Base-by-base conservation (phyloP, 1,284 basidiomycete genomes). In the Cryptococcus floricola region DNA sequence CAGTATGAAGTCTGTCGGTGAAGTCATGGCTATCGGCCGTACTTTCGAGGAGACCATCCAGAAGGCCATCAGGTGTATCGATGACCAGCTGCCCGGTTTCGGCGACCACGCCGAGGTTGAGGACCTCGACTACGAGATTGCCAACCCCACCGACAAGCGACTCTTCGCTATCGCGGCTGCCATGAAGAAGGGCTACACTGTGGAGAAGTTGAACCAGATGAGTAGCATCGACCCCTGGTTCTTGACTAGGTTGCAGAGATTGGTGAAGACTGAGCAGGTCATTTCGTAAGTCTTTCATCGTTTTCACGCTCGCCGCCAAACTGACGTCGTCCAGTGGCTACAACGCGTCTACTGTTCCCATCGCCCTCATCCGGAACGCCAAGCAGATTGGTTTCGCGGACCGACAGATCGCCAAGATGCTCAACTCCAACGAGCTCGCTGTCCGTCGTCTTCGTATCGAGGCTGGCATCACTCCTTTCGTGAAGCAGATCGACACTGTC, bases 161-260 rank as follows among this genome's bases (percentile, higher is more conserved):
- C 79, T 99, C 52, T 98, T 99, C 71, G 96, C 92, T 34, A 91
- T 98, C 68, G 96, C 94, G 16, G 91, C 98, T 73, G 94, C 95
- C 28, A 75, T 75, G 73, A 91, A 93, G 78, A 89, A 90, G 79
- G 83, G 84, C 75, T 98, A 97, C 78, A 83, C 86, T 8, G 90
- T 98, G 49, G 92, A 98, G 71, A 82, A 84, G 66, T 78, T 98
- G 48, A 91, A 98, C 74, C 87, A 93, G 50, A 78, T 98, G 65
- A 98, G 95, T 66, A 97, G 97, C 82, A 98, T 98, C 67, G 94
- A 98, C 83, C 91, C 91, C 85, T 98, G 96, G 95, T 98, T 91
- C 84, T 81, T 99, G 57, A 96, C 84, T 98, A 98, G 82, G 88
- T 99, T 58, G 82, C 89, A 71, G 83, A 89, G 65, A 88, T 97